Evolutionary conservation across 495 filamentous ascomycete species (phyloP).

Genomic region (Poronia punctata): DNA sequence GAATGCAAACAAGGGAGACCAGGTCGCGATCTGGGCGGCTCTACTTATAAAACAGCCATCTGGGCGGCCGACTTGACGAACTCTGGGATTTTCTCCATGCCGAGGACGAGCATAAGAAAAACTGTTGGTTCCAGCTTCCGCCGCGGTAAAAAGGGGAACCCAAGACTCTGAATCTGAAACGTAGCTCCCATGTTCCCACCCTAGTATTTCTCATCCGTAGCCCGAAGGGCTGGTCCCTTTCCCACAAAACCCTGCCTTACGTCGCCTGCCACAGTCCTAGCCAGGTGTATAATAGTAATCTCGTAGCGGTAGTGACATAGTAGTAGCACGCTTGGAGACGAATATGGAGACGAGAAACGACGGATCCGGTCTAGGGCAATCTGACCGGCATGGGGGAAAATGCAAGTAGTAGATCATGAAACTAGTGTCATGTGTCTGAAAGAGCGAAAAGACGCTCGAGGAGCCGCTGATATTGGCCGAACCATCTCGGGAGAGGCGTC

Average conservation of each 20-base stretch:
- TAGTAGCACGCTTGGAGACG: constrained; percentile 21
- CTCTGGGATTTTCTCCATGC: too few species aligned
- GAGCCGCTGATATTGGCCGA: constrained; percentile 42
- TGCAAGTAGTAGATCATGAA: constrained; percentile 37
- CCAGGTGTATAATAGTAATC: too few species aligned
- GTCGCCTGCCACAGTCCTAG: too few species aligned
- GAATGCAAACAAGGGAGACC: constrained; percentile 19
- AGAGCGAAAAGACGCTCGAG: constrained; percentile 30
- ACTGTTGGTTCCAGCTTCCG: constrained; percentile 17
- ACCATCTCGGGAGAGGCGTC: constrained; percentile 38
- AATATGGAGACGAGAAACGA: constrained; percentile 25
- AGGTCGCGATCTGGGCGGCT: constrained; percentile 28
- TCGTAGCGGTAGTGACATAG: too few species aligned
- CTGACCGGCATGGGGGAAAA: constrained; percentile 23
- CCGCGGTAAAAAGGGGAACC: constrained; percentile 15
- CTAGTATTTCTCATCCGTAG: too few species aligned
- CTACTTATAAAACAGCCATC: constrained; percentile 26
- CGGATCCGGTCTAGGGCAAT: too few species aligned
- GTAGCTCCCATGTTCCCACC: constrained; percentile 19
- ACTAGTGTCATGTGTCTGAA: constrained; percentile 43
- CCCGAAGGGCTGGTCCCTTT: too few species aligned
- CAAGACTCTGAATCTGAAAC: constrained; percentile 39
- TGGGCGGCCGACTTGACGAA: constrained; percentile 11
- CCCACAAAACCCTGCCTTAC: too few species aligned
- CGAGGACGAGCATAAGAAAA: constrained; percentile 12